These are phyloP conservation scores for Mollisia scopiformis DNA, from an alignment of 2,329 filamentous ascomycete genomes.

Conservation along the genomic window DNA sequence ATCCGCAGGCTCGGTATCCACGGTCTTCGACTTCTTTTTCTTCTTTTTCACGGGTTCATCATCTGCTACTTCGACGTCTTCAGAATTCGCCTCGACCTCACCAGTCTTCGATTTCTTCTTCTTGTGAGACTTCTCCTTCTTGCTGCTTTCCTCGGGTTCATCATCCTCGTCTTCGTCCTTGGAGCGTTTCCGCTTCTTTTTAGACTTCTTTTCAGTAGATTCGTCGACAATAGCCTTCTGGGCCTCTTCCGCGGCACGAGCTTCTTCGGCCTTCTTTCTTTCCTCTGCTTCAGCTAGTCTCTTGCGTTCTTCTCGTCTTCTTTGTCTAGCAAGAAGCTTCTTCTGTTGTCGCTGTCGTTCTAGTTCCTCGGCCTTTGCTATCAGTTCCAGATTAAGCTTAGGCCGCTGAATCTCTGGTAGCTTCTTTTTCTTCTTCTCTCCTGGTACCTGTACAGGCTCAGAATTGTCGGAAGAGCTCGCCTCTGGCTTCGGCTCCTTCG, in stretches of 20 bases:
- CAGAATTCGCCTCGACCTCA: neutral
- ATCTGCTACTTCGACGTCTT: too few species aligned
- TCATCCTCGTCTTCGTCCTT: slow-evolving; percentile 1
- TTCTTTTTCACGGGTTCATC: slow-evolving; percentile 10
- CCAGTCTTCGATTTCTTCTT: neutral
- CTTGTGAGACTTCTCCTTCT: slow-evolving; percentile 1
- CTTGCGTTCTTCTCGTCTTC: slow-evolving; percentile 6
- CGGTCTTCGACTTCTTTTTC: slow-evolving; percentile 15
- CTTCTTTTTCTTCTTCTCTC: neutral
- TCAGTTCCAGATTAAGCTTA: slow-evolving; percentile 1
- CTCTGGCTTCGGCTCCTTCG: neutral
- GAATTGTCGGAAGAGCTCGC: neutral
- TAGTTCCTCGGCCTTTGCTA: slow-evolving; percentile 1
- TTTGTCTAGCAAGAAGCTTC: slow-evolving; percentile 8
- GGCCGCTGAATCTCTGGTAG: neutral
- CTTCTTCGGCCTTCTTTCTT: slow-evolving; percentile 6
- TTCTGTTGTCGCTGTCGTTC: slow-evolving; percentile 8
- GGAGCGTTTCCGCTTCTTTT: slow-evolving; percentile 1
- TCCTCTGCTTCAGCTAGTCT: neutral
- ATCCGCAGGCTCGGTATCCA: neutral
- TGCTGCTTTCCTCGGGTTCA: neutral
- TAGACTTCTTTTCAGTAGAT: slow-evolving; percentile 16
- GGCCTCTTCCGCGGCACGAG: slow-evolving; percentile 6
- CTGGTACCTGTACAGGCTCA: too few species aligned
- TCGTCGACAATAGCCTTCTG: slow-evolving; percentile 11